Evolutionary conservation across 441 rosid genomes (phyloP).

Genomic region (Melastoma candidum): DNA sequence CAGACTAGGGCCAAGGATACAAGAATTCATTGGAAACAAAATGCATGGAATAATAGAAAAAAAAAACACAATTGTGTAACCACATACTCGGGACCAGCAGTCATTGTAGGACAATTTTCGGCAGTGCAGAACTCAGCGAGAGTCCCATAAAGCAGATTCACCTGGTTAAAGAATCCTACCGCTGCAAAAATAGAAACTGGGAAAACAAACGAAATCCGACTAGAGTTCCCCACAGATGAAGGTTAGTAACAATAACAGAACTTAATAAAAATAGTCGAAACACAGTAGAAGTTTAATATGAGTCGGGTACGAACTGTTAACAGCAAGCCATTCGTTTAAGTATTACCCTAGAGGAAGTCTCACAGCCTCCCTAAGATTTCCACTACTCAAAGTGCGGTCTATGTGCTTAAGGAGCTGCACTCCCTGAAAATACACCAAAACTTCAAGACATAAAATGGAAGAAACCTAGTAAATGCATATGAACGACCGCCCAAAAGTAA

Average conservation of each 20-base stretch:
- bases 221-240: slow-evolving; percentile 3
- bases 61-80: slow-evolving; percentile 6
- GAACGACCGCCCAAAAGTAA: no score
- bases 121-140: slow-evolving; percentile 95
- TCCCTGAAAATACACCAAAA: slow-evolving; percentile 41
- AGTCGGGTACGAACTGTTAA: slow-evolving; percentile 43
- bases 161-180: slow-evolving; percentile 98
- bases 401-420: slow-evolving; percentile 95
- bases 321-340: slow-evolving; percentile 96
- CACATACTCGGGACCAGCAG: slow-evolving; percentile 96
- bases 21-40: no score
- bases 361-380: slow-evolving; percentile 94
- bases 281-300: neutral
- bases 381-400: slow-evolving; percentile 92
- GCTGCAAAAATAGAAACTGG: slow-evolving; percentile 39
- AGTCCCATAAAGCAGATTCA: slow-evolving; percentile 98
- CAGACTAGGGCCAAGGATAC: no score
- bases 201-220: neutral
- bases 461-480: no score
- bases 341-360: slow-evolving; percentile 98
- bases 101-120: slow-evolving; percentile 95
- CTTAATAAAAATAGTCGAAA: neutral
- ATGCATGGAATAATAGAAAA: neutral
- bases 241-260: neutral
- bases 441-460: no score